Evolutionary conservation across 2,329 filamentous ascomycete genomes (phyloP), one percentile per base, ranked within the genome.

Genomic region (Torrubiella hemipterigena): DNA sequence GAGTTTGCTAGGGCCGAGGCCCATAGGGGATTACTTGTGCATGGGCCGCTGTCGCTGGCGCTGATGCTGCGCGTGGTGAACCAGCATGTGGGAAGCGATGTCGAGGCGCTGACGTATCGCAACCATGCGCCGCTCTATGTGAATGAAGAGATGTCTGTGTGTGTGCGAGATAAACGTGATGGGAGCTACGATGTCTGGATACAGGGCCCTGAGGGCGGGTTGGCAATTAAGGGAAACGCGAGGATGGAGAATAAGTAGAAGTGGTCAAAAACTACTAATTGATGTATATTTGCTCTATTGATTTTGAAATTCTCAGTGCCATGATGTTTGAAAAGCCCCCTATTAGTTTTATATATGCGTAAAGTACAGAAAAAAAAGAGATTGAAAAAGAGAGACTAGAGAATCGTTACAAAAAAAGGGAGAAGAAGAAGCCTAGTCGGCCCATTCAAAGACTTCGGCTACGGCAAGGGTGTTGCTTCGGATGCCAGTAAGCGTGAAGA

Each of bases 371-470:
- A 22, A 8, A 8, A 22, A 22, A 22, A 22, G 20, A 22, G 8
- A 22, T 22, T 8, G n/a, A 22, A 22, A 22, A 22, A 22, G n/a
- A 8, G 20, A 22, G 8, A 22, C n/a, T 8, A 22, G 20, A 22
- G 8, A 22, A 8, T 8, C 20, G n/a, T 22, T 22, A 22, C 8
- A 22, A n/a, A n/a, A n/a, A n/a, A n/a, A n/a, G n/a, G n/a, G n/a
- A n/a, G n/a, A n/a, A n/a, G n/a, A n/a, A n/a, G n/a, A n/a, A n/a
- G n/a, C n/a, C n/a, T 46, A 69, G 35, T 72, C 67, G 2, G 67
- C 68, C 69, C 78, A 91, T 11, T 91, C 89, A 71, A 96, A 96
- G 4, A 94, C 77, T 47, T 93, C 85, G 6, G 75, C 76, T 9
- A 95, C 74, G 42, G 85, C 83, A 38, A 83, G 51, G 3, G 77